Evolutionary conservation across 208 protist species (phyloP), one percentile per base, ranked within the genome.

Genomic region (Herpetomonas muscarum): DNA sequence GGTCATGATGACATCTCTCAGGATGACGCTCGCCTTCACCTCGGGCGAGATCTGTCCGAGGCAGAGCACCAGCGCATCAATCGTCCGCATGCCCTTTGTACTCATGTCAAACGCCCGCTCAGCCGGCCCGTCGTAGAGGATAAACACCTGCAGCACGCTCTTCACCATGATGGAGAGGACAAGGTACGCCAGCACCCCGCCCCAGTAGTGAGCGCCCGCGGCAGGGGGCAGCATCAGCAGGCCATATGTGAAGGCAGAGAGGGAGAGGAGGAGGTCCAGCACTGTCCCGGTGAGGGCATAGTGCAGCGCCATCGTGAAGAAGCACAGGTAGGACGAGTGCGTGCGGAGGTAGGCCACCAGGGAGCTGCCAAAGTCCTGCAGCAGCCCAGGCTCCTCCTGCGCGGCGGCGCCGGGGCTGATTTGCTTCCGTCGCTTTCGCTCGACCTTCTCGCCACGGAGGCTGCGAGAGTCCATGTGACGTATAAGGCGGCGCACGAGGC

Each of bases 231-330:
- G 60, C 26, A 46, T 63, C 53, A 74, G 46, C 45, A 76, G 63
- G 13, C 46, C 64, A 63, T 76, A 76, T 6, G 66, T 46, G 13
- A 75, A 39, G 17, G 50, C 50, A 0, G 61, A 61, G 12, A 81
- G 42, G 3, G 74, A 81, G 24, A 72, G 67, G 0, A 70, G 13
- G 22, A 85, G 50, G 49, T 79, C 77, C 19, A 68, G 30, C 21
- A 70, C 39, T 0, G 75, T 78, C 21, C 70, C 68, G 21, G 67
- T 66, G 28, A 81, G 21, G 36, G 70, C 69, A 37, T 70, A 85
- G 26, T 76, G 76, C 29, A 81, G 17, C 28, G 76, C 47, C 36
- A 71, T 63, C 6, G 66, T 34, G 32, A 85, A 31, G 37, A 61
- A 61, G 22, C 74, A 79, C 21, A 79, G 2, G 53, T 47, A 55